Evolutionary conservation across 805 yeast genomes (phyloP).

Genomic region (Barnettozyma pratensis): DNA sequence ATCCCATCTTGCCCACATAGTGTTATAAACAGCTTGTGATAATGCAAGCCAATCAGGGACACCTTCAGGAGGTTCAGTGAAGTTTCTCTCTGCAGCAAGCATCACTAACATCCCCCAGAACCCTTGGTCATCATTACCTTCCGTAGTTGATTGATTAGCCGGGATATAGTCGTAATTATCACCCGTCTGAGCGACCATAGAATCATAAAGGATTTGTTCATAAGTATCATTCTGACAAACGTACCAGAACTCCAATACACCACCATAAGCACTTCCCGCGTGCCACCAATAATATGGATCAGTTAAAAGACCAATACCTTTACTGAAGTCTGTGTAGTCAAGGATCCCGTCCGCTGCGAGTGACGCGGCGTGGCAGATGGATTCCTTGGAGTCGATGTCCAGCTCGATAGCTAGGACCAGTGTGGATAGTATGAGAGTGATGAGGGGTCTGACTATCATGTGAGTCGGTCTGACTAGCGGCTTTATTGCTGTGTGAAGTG

Average conservation of each 20-base stretch:
- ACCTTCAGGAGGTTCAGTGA: conserved; percentile 39
- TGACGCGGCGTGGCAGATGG: conserved; percentile 54
- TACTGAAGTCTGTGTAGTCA: conserved; percentile 57
- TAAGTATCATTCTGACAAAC: conserved; percentile 67
- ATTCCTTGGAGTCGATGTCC: conserved; percentile 35
- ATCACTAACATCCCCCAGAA: conserved; percentile 65
- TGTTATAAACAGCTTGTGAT: conserved; percentile 58
- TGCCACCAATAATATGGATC: conserved; percentile 86
- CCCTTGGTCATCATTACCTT: conserved; percentile 72
- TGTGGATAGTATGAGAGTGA: neutral
- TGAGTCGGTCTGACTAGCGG: too few relatives aligned
- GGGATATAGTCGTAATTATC: conserved; percentile 54
- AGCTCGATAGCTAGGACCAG: conserved; percentile 21
- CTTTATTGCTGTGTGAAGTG: too few relatives aligned
- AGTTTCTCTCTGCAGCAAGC: conserved; percentile 59
- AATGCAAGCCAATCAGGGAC: conserved; percentile 51
- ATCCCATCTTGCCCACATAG: conserved; percentile 64
- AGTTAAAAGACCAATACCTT: conserved; percentile 65
- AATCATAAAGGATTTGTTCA: conserved; percentile 50
- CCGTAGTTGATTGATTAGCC: conserved; percentile 54
- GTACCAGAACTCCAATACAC: conserved; percentile 65
- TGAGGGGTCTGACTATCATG: neutral
- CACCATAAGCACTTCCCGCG: conserved; percentile 78
- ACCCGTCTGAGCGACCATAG: conserved; percentile 40
- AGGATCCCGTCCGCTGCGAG: conserved; percentile 57